Conservation (phyloP, 2,329 filamentous ascomycete genomes). For the Fusarium pseudograminearum region DNA sequence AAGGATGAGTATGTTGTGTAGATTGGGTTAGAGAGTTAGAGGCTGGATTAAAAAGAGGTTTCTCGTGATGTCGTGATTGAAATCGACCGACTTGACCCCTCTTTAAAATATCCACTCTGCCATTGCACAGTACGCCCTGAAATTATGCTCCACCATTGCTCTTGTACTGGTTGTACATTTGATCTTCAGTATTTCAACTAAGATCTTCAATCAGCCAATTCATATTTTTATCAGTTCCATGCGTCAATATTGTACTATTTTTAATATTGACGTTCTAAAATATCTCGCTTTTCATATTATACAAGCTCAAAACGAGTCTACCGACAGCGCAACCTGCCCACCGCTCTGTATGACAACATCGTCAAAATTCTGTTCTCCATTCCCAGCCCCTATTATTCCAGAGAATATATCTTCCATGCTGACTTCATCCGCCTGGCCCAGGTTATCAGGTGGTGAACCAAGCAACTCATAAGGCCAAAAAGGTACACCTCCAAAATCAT, state of each 20-base stretch:
- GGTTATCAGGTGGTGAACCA: not conserved
- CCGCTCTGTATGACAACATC: not conserved
- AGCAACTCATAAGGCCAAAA: slow-evolving; percentile 23
- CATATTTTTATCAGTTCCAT: too few species aligned
- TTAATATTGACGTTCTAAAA: too few species aligned
- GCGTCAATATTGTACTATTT: too few species aligned
- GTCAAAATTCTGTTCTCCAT: not conserved
- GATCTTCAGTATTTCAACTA: not conserved
- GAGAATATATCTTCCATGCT: slow-evolving; percentile 1
- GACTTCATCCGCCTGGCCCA: not conserved
- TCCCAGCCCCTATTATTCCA: not conserved
- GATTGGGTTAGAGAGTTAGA: not conserved
- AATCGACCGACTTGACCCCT: not conserved
- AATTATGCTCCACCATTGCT: not conserved
- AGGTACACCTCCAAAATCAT: not conserved
- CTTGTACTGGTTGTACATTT: not conserved
- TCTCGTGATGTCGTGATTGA: not conserved
- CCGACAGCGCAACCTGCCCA: accelerated
- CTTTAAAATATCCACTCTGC: not conserved
- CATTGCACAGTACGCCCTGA: not conserved
- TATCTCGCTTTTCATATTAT: not conserved
- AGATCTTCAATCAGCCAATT: too few species aligned
- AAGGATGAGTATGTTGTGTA: not conserved
- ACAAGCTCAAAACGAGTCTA: not conserved
- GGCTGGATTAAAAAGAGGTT: not conserved